Evolutionary conservation across 2,329 filamentous ascomycete species (phyloP), one percentile per base, ranked within the genome.

Genomic region (Aspergillus pseudoterreus): DNA sequence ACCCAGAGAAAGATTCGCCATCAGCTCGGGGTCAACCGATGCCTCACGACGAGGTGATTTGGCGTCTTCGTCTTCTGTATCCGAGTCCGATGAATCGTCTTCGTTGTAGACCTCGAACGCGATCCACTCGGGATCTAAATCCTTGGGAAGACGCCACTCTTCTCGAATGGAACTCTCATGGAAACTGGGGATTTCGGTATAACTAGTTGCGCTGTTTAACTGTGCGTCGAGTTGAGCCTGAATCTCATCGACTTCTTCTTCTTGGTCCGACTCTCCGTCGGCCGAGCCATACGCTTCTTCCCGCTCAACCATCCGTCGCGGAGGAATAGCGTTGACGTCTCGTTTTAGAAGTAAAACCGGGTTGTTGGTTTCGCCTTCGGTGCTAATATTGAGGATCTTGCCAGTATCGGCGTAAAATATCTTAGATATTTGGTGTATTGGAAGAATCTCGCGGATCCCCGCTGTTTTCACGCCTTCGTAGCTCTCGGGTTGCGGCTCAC

Each of bases 341-440:
- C 89, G 77, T 67, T 91, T 92, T 39, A 94, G 68, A 0, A 94
- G 71, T 1, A 94, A 73, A 1, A 92, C 83, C 0, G 89, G 87
- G 52, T 84, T 89, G 63, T 87, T 90, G 2, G 81, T 80, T 58
- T 86, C 85, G 12, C 80, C 82, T 21, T 86, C 82, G 2, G 74
- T 78, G 12, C 85, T 85, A 50, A 96, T 91, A 55, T 95, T 95
- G 22, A 96, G 77, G 9, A 96, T 89, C 60, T 89, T 89, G 15
- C 91, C 91, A 0, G 90, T 95, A 59, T 95, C 89, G 1, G 91
- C 90, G 63, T 96, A 96, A 71, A 96, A 95, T 30, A 96, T 90
- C 65, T 95, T 96, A 5, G 90, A 88, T 4, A 96, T 81, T 62
- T 89, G 82, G 63, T 89, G 84, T 17, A 89, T 81, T 1, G 86